Evolutionary conservation across 208 protist species (phyloP).

Genomic region (Wallacemonas sp.): DNA sequence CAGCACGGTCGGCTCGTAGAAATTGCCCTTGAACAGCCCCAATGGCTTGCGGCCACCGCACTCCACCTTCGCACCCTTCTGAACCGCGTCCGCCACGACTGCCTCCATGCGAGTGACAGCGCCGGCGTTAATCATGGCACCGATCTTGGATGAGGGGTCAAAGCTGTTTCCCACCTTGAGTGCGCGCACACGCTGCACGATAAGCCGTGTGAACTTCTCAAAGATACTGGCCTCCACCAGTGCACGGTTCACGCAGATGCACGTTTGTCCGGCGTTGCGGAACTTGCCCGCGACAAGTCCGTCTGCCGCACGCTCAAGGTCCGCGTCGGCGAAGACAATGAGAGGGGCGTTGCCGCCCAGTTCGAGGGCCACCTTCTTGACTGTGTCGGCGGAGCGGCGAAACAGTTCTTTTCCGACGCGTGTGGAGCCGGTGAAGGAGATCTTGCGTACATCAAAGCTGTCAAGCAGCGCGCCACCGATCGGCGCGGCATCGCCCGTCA

Average conservation of each 20-base stretch:
- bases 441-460: constrained; percentile 69
- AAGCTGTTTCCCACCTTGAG: constrained; percentile 80
- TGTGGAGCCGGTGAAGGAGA: constrained; percentile 90
- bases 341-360: constrained; percentile 93
- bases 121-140: constrained; percentile 60
- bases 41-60: constrained; percentile 45
- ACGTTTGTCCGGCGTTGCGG: constrained; percentile 88
- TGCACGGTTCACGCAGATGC: constrained; percentile 82
- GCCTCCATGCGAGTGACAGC: constrained; percentile 37
- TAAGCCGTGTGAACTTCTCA: constrained; percentile 44
- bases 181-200: constrained; percentile 37
- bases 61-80: constrained; percentile 65
- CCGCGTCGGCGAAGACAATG: constrained; percentile 89
- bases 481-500: constrained; percentile 64
- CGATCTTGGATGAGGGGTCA: constrained; percentile 41
- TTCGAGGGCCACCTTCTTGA: constrained; percentile 87
- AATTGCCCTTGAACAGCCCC: constrained; percentile 48
- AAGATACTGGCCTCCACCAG: constrained; percentile 73
- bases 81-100: constrained; percentile 60
- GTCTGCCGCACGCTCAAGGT: constrained; percentile 63
- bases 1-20: constrained; percentile 87
- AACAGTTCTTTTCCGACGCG: constrained; percentile 72
- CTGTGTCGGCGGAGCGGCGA: constrained; percentile 45
- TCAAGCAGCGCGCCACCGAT: constrained; percentile 64
- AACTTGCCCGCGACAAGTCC: constrained; percentile 74